Base-by-base conservation (phyloP, 177 flowering plant species). In the Tripterygium wilfordii region DNA sequence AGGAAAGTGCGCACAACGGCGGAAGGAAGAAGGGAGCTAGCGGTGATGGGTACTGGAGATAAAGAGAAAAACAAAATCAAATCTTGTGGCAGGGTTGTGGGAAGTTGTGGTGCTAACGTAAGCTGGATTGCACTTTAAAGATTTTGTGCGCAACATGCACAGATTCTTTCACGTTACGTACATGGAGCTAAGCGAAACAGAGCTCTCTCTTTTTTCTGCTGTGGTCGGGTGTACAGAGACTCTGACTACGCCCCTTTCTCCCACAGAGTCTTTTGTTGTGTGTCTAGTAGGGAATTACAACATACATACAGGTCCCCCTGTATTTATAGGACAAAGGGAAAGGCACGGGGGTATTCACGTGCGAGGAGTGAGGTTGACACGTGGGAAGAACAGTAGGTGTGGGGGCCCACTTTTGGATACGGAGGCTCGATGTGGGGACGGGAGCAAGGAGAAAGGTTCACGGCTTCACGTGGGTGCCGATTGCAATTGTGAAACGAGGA, bases 341-440 rank as follows among this genome's bases (percentile, higher is more conserved):
- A 25, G 45, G 49, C 65, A 62, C 53, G 60, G 58, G 61, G 60
- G 0, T 24, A 15, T 38, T 60, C 71, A 69, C 78, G 67, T 72
- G 81, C 59, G 59, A 59, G 42, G 44, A 10, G 51, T 40, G 49
- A 43, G 17, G 53, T 39, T 21, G 51, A 51, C 88, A 77, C 82
- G 77, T 73, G 83, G n/a, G 39, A 13, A 47, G 47, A 27, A 43
- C 27, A 5, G 9, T 24, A 40, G 49, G n/a, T 22, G 17, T 17
- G 43, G 62, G 75, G 77, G 50, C 49, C 76, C 70, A 48, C 17
- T 1, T 0, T 1, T 4, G 56, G 88, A 83, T 83, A 77, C 81
- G 85, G 86, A 67, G 67, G 69, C 83, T 86, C 85, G 42, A 17
- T 24, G 82, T 80, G 79, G 90, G 95, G 79, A 66, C 79, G 18